These are phyloP conservation scores for Amphicarpaea edgeworthii DNA, from an alignment of 306 rosid species.

Conservation along the genomic window DNA sequence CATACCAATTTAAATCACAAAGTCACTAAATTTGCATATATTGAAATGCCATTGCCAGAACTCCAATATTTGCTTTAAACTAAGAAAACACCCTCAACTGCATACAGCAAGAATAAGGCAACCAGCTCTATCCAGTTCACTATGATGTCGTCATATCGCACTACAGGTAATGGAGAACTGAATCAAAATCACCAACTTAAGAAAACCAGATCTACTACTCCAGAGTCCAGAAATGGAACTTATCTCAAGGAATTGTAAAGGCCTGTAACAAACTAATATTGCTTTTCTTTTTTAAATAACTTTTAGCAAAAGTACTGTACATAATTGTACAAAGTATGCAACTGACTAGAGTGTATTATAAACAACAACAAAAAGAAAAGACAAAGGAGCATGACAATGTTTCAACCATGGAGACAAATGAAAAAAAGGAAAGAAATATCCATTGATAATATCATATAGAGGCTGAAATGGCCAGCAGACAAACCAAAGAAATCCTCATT, in stretches of 20 bases:
- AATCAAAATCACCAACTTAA: slow-evolving; percentile 25
- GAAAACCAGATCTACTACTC: slow-evolving; percentile 50
- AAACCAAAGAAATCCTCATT: slow-evolving; percentile 38
- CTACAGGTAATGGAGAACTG: not conserved
- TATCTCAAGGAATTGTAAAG: slow-evolving; percentile 41
- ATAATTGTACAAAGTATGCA: slow-evolving; percentile 7
- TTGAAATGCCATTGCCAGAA: slow-evolving; percentile 46
- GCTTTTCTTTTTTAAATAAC: not conserved
- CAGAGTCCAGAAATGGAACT: slow-evolving; percentile 60
- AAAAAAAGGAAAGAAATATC: slow-evolving; percentile 12
- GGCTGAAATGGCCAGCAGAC: slow-evolving; percentile 16
- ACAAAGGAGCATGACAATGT: not conserved
- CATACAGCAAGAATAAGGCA: slow-evolving; percentile 26
- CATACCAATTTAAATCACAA: slow-evolving; percentile 55
- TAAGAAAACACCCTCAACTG: slow-evolving; percentile 24
- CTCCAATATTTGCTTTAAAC: slow-evolving; percentile 59
- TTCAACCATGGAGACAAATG: slow-evolving; percentile 8
- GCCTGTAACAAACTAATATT: slow-evolving; percentile 6
- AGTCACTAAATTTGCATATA: slow-evolving; percentile 55
- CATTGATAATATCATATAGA: slow-evolving; percentile 25
- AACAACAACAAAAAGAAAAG: not conserved
- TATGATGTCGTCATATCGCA: slow-evolving; percentile 15
- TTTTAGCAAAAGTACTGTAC: slow-evolving; percentile 1
- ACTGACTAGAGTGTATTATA: not conserved
- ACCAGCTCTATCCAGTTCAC: slow-evolving; percentile 27